A percentile compares a stretch with the other conserved stretches of the same genome.
Conservation (phyloP, 2,329 filamentous ascomycete genomes). For the Colletotrichum tamarilloi region DNA sequence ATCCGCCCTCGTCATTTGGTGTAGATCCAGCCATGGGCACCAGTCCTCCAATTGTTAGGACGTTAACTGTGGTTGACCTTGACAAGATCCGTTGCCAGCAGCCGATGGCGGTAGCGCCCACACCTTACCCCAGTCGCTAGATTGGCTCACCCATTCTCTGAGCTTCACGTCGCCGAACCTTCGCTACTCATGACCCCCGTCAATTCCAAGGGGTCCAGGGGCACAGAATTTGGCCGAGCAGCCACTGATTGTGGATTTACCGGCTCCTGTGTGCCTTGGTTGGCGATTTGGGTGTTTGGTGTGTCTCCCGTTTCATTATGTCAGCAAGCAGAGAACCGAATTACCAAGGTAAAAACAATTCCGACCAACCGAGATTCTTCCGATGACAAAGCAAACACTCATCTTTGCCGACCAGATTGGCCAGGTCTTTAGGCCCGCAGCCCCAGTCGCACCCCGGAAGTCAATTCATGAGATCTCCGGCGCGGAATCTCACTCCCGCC, state of each 20-base stretch:
- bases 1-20: not conserved
- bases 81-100: slow-evolving; percentile 23
- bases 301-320: not conserved
- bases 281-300: not conserved
- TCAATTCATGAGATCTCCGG: slow-evolving; percentile 3
- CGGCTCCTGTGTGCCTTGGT: slow-evolving; percentile 21
- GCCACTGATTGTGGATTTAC: not conserved
- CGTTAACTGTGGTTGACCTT: not conserved
- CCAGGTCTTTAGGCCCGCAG: not conserved
- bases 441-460: slow-evolving; percentile 9
- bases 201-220: not conserved
- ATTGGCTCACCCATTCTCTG: slow-evolving; percentile 1
- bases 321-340: slow-evolving; percentile 1
- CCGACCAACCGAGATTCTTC: slow-evolving; percentile 8
- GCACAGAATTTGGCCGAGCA: slow-evolving; percentile 1
- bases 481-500: slow-evolving; percentile 20
- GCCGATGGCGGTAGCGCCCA: slow-evolving; percentile 25
- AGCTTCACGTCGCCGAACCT: slow-evolving; percentile 8
- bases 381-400: not conserved
- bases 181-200: slow-evolving; percentile 29
- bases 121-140: not conserved
- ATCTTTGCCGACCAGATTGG: not conserved
- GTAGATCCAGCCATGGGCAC: not conserved
- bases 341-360: not conserved
- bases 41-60: not conserved